phyloP scores from a whole-genome alignment of 2,329 filamentous ascomycete species.

The Penicillium sp. region DNA sequence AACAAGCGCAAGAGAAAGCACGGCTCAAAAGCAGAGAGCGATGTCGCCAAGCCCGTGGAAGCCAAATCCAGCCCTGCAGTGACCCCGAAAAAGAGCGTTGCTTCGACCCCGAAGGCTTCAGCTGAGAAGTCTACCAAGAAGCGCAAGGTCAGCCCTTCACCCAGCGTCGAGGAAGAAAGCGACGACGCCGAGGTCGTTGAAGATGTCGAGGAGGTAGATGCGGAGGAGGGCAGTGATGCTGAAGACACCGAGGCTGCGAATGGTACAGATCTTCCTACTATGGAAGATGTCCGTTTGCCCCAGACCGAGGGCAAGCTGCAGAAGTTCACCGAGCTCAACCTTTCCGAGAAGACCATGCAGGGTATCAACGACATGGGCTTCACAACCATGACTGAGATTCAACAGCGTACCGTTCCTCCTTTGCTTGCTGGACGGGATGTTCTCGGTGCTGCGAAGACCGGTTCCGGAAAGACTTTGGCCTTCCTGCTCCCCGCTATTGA shows the following conservation, averaged over 20 bases:
- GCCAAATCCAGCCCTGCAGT: slow-evolving; percentile 23
- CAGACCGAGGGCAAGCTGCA: slow-evolving; percentile 62
- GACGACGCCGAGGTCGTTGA: slow-evolving; percentile 25
- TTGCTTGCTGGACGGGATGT: slow-evolving; percentile 87
- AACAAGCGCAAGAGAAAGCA: slow-evolving; percentile 52
- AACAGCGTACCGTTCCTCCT: slow-evolving; percentile 81
- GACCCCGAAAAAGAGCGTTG: slow-evolving; percentile 22
- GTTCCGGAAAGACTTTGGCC: slow-evolving; percentile 90
- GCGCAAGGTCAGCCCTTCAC: slow-evolving; percentile 39
- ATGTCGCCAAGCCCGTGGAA: slow-evolving; percentile 27
- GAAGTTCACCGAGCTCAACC: slow-evolving; percentile 76
- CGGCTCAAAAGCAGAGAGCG: slow-evolving; percentile 28
- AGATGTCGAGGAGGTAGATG: slow-evolving; percentile 34
- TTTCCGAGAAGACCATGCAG: slow-evolving; percentile 85
- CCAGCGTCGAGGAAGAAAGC: slow-evolving; percentile 38
- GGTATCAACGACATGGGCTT: slow-evolving; percentile 92
- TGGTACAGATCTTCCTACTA: slow-evolving; percentile 54
- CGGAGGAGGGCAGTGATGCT: slow-evolving; percentile 31
- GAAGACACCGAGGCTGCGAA: slow-evolving; percentile 18
- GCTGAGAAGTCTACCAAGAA: slow-evolving; percentile 38
- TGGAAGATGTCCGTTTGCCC: slow-evolving; percentile 55
- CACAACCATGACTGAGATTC: slow-evolving; percentile 93
- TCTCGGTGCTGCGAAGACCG: slow-evolving; percentile 92
- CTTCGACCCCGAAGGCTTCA: slow-evolving; percentile 23
- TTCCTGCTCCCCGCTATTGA: slow-evolving; percentile 94